These are phyloP conservation scores for Usnea hakonensis DNA, from an alignment of 495 filamentous ascomycete genomes.

Conservation along the genomic window DNA sequence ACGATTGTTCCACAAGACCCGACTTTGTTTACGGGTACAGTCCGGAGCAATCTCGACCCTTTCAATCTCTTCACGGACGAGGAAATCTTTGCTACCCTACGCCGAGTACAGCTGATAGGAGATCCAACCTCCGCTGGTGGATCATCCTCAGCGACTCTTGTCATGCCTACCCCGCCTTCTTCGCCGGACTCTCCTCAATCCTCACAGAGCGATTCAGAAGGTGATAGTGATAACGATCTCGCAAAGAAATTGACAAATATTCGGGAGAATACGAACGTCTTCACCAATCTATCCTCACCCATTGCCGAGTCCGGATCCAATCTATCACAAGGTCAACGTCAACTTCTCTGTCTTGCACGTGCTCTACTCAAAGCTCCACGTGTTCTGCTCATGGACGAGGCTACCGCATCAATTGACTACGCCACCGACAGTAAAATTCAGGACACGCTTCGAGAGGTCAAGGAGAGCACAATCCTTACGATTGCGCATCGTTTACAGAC, in stretches of 20 bases:
- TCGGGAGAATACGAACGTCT: slow-evolving; percentile 82
- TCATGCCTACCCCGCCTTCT: slow-evolving; percentile 30
- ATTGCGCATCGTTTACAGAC: slow-evolving; percentile 97
- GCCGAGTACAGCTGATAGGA: slow-evolving; percentile 83
- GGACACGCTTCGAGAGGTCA: slow-evolving; percentile 80
- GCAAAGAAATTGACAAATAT: slow-evolving; percentile 29
- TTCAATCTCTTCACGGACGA: slow-evolving; percentile 88
- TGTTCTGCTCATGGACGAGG: slow-evolving; percentile 98
- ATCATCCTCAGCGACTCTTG: slow-evolving; percentile 38
- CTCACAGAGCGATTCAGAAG: slow-evolving; percentile 19
- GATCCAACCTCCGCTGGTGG: slow-evolving; percentile 35
- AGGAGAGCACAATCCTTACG: slow-evolving; percentile 84
- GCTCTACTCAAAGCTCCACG: slow-evolving; percentile 86
- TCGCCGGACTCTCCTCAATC: slow-evolving; percentile 20
- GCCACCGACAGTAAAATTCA: slow-evolving; percentile 94
- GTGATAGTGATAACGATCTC: slow-evolving; percentile 36
- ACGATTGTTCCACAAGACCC: slow-evolving; percentile 99
- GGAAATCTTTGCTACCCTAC: slow-evolving; percentile 79
- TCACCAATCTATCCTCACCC: slow-evolving; percentile 75
- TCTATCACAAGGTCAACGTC: slow-evolving; percentile 91
- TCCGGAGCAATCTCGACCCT: slow-evolving; percentile 91
- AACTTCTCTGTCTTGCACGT: slow-evolving; percentile 90
- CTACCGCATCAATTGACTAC: slow-evolving; percentile 97
- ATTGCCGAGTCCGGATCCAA: slow-evolving; percentile 92
- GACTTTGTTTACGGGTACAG: slow-evolving; percentile 92